Conservation (phyloP, 1,139 yeast genomes). For the Barnettozyma hawaiiensis region DNA sequence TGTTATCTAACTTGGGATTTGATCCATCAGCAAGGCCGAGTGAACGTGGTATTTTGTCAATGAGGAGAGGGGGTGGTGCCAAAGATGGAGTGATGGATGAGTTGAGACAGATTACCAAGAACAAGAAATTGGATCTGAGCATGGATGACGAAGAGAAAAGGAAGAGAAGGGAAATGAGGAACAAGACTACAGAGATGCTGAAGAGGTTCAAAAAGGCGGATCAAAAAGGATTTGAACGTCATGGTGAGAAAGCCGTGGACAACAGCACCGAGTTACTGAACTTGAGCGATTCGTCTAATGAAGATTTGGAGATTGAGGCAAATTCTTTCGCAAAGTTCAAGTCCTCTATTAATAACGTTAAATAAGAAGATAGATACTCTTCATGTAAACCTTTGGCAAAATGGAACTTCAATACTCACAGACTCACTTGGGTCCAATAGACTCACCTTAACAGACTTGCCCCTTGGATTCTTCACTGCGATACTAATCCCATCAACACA, state of each 20-base stretch:
- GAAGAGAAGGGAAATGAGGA: slow-evolving; percentile 25
- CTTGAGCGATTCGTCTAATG: background rate
- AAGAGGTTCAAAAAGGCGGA: slow-evolving; percentile 13
- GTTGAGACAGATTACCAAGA: slow-evolving; percentile 28
- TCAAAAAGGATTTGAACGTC: slow-evolving; percentile 10
- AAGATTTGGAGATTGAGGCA: background rate
- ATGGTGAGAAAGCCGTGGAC: too few relatives aligned
- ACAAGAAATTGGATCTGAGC: slow-evolving; percentile 28
- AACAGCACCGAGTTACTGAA: background rate
- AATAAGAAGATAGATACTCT: background rate
- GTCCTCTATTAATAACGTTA: background rate
- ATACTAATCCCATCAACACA: slow-evolving; percentile 16
- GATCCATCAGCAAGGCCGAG: slow-evolving; percentile 40
- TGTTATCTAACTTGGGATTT: slow-evolving; percentile 42
- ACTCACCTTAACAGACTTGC: slow-evolving; percentile 9
- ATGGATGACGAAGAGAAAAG: slow-evolving; percentile 27
- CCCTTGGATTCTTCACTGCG: slow-evolving; percentile 8
- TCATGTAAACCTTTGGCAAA: background rate
- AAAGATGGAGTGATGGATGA: slow-evolving; percentile 28
- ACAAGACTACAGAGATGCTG: slow-evolving; percentile 21
- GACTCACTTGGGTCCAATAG: slow-evolving; percentile 1
- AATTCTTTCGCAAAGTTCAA: slow-evolving; percentile 1
- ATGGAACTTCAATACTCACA: slow-evolving; percentile 2
- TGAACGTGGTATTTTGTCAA: slow-evolving; percentile 18
- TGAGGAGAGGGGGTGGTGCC: slow-evolving; percentile 14